Evolutionary conservation across 306 rosid species (phyloP), one percentile per base, ranked within the genome.

Genomic region (Parietaria judaica): DNA sequence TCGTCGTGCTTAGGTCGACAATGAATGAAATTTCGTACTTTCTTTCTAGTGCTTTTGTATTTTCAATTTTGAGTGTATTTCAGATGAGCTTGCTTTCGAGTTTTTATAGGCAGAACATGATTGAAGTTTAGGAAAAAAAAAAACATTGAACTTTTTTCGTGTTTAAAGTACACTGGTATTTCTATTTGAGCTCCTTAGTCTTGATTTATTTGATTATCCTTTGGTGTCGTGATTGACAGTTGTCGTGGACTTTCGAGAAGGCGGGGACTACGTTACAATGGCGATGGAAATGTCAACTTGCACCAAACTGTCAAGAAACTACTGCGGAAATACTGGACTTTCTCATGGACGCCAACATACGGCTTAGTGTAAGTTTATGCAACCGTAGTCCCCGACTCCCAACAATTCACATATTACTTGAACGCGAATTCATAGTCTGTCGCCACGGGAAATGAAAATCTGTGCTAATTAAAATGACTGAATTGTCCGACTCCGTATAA

Each of bases 211-310:
- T 23, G 15, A 23, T 44, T 16, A 5, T 52, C 0, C 6, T 16
- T 36, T 56, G 15, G 23, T 49, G 23, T 45, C 17, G 5, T 65
- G n/a, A 17, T 37, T 54, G 63, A 64, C 73, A 92, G 94, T 79
- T 88, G 76, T 86, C 88, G 0, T 92, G 96, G 99, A 84, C 94
- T 5, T 92, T 88, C 78, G 84, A 86, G 71, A 92, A 84, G 72
- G 95, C 76, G 86, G 90, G 88, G 63, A 83, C 88, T 37, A 86
- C 80, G 45, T 77, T 88, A 35, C 81, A 84, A 41, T 88, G 96
- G 96, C 78, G 99, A 71, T 88, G 94, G 99, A 86, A 86, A 69
- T 86, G 92, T 75, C 65, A 74, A 70, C 85, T 62, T 7, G 74
- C 94, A n/a, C 70, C 80, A 38, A 65, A 84, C 61, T 69, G 75